Conservation (phyloP, 768 basidiomycete species). For the Serendipita sp. region DNA sequence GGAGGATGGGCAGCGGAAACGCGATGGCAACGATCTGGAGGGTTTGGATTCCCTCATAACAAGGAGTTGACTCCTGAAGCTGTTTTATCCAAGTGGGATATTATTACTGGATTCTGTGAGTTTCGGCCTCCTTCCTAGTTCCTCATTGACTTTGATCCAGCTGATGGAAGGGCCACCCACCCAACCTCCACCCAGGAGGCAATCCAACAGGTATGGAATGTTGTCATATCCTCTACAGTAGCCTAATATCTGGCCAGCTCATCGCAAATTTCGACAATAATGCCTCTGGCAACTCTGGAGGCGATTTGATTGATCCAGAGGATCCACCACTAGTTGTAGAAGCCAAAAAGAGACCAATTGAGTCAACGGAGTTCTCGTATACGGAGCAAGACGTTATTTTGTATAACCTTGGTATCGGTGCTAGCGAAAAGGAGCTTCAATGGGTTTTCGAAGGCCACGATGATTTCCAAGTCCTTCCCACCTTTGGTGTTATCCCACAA, state of each 20-base stretch:
- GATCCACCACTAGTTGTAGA: slow-evolving; percentile 70
- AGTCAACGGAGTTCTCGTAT: slow-evolving; percentile 51
- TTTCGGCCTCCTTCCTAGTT: slow-evolving; percentile 1
- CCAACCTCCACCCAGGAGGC: slow-evolving; percentile 62
- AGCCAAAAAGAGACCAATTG: slow-evolving; percentile 46
- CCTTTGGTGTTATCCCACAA: slow-evolving; percentile 91
- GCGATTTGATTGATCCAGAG: slow-evolving; percentile 48
- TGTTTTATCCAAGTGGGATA: slow-evolving; percentile 60
- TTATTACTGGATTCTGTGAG: slow-evolving; percentile 72
- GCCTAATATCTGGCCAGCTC: slow-evolving; percentile 19
- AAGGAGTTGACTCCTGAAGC: slow-evolving; percentile 64
- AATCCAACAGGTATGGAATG: slow-evolving; percentile 41
- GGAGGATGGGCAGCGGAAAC: slow-evolving; percentile 89
- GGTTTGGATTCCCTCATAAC: slow-evolving; percentile 73
- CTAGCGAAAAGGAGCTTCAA: slow-evolving; percentile 79
- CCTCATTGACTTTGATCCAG: slow-evolving; percentile 21
- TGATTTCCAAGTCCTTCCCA: slow-evolving; percentile 71
- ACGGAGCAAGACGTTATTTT: slow-evolving; percentile 83
- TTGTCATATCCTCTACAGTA: background rate
- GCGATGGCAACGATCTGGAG: slow-evolving; percentile 83
- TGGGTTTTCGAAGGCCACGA: slow-evolving; percentile 87
- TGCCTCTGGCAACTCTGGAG: slow-evolving; percentile 13
- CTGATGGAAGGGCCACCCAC: slow-evolving; percentile 69
- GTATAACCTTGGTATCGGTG: slow-evolving; percentile 91
- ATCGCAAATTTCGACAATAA: slow-evolving; percentile 43